A percentile compares a stretch with the other conserved stretches of the same genome.
Evolutionary conservation across 1,139 yeast genomes (phyloP).

Genomic region (Candida anutae): DNA sequence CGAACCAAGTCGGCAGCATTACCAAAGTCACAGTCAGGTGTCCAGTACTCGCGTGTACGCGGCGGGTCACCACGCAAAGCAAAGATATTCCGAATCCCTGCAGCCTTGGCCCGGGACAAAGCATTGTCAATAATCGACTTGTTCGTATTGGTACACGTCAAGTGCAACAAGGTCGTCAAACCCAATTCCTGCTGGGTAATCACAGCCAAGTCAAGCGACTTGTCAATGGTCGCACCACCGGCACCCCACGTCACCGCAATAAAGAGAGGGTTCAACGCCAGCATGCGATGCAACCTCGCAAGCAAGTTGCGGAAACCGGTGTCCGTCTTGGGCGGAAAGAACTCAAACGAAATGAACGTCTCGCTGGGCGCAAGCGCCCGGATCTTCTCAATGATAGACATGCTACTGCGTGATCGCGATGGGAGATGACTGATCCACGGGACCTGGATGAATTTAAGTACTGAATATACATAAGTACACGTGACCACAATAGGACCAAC

Average conservation of each 20-base stretch:
- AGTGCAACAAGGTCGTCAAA: slow-evolving; percentile 82
- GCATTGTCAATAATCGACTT: slow-evolving; percentile 72
- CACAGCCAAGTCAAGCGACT: slow-evolving; percentile 76
- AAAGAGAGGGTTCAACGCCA: slow-evolving; percentile 78
- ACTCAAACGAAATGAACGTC: slow-evolving; percentile 79
- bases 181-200: slow-evolving; percentile 71
- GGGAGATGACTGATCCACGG: no score
- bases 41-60: slow-evolving; percentile 67
- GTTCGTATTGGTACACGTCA: slow-evolving; percentile 94
- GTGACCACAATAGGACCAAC: no score
- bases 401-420: no score
- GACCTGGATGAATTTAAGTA: no score
- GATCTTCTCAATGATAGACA: slow-evolving; percentile 48
- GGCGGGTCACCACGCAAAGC: slow-evolving; percentile 97
- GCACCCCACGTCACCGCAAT: slow-evolving; percentile 99
- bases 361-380: slow-evolving; percentile 40
- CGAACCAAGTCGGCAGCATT: slow-evolving; percentile 79
- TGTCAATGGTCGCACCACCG: slow-evolving; percentile 88
- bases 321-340: slow-evolving; percentile 95
- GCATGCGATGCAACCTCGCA: slow-evolving; percentile 84
- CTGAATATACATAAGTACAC: no score
- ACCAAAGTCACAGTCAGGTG: slow-evolving; percentile 49
- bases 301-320: slow-evolving; percentile 76
- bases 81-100: slow-evolving; percentile 77
- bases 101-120: slow-evolving; percentile 56